Base-by-base conservation (phyloP, 2,329 filamentous ascomycete species). In the Phyllosticta citribraziliensis region DNA sequence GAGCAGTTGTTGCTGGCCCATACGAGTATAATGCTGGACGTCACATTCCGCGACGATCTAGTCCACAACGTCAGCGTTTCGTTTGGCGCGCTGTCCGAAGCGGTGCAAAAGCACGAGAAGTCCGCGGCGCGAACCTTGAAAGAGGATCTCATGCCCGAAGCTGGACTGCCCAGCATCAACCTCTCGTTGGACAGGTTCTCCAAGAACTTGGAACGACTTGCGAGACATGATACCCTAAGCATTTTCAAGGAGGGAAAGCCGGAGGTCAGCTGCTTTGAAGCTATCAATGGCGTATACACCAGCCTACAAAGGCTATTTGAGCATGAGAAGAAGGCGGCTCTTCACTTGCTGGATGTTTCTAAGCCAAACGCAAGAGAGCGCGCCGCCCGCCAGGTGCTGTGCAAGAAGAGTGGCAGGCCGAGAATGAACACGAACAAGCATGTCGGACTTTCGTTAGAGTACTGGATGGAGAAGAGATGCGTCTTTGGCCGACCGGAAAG, bases 201-300 rank as follows among this genome's bases (percentile, higher is more conserved):
- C 0, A 78, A 78, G 33, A 92, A 92, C 69, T 78, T 95, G 40
- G 84, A 88, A 67, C 81, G 83, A 40, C 75, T 94, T 35, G 85
- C 88, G 3, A 80, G 74, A 5, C 74, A 91, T 60, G 90, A 94
- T 70, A 86, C 84, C 66, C 79, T 93, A 58, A 91, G 88, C 71
- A 58, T 58, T 10, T 62, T 62, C 35, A 62, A 62, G 52, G 60
- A 58, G 2, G 55, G 19, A 12, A 62, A 62, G 33, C 85, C 84
- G 1, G 82, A 82, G 5, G 79, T 93, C 8, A 89, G 89, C 67
- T 89, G 89, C 70, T 88, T 89, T 70, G 88, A 91, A 70, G 89
- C 89, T 0, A 78, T 93, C 53, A 84, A 84, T 3, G 88, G 88
- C 2, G 78, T 95, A 5, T 89, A 87, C 70, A 82, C 82, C 61